These are phyloP conservation scores for Lactifluus piperatus DNA, from an alignment of 768 basidiomycete genomes.

Conservation along the genomic window DNA sequence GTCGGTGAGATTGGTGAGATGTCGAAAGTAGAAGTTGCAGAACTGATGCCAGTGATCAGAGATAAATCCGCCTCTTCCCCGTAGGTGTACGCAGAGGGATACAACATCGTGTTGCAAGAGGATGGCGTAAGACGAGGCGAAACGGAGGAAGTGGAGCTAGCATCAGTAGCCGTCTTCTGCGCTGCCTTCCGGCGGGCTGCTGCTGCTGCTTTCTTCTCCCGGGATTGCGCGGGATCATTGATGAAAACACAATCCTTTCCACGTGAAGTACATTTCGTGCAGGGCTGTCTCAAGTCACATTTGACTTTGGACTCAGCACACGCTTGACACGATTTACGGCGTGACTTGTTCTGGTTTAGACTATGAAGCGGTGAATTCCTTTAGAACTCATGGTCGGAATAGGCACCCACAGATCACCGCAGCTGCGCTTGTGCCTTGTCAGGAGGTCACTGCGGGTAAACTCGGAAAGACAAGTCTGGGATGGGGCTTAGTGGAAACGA, in stretches of 20 bases:
- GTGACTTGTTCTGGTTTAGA: conserved; percentile 42
- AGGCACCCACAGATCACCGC: conserved; percentile 47
- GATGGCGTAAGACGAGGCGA: conserved; percentile 11
- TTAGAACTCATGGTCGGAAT: neutral
- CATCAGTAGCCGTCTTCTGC: neutral
- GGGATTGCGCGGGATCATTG: conserved; percentile 20
- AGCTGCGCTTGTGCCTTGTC: conserved; percentile 57
- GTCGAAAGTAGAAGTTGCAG: conserved; percentile 12
- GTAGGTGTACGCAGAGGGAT: conserved; percentile 5
- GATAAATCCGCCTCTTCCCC: conserved; percentile 9
- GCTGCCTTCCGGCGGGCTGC: conserved; percentile 16
- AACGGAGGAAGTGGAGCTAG: conserved; percentile 12
- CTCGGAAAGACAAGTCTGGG: conserved; percentile 51
- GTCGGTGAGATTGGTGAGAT: conserved; percentile 14
- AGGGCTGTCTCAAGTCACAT: conserved; percentile 53
- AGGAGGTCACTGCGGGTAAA: conserved; percentile 61
- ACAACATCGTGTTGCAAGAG: neutral
- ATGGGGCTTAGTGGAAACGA: neutral
- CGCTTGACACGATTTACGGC: conserved; percentile 55
- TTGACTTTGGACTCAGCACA: conserved; percentile 64
- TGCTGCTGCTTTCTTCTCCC: conserved; percentile 20
- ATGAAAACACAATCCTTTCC: conserved; percentile 50
- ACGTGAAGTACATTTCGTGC: conserved; percentile 51
- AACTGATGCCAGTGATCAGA: conserved; percentile 1
- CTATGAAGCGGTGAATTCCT: neutral